Base-by-base conservation (phyloP, 2,329 filamentous ascomycete species). In the Mollisia scopiformis region DNA sequence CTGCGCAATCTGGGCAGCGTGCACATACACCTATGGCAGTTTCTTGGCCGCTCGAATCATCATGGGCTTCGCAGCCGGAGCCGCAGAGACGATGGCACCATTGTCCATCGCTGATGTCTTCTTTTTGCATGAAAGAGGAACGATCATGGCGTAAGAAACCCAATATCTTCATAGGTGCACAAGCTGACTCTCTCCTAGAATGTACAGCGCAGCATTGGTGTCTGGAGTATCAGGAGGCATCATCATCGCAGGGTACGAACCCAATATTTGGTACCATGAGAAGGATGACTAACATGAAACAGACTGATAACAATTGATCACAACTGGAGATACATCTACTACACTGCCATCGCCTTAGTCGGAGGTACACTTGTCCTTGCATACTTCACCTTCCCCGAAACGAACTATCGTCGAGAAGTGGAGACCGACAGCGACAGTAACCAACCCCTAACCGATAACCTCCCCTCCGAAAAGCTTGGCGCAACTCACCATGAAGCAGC, bases 101-200 rank as follows among this genome's bases (percentile, higher is more conserved):
- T 76, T 81, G 28, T 78, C 86, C 46, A 86, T 86, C 67, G 82
- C 84, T 2, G 84, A 87, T 67, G 80, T 86, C 27, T 84, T 84
- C 71, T 87, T 87, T 73, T 75, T 87, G 7, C 82, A 86, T 64
- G 83, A 86, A 55, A 77, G 85, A 58, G 85, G 85, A 8, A 81
- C 79, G 61, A 84, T 69, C 28, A 70, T 69, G 65, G 66, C 62
- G 65, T 67, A 55, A 61, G 62, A 62, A n/a, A 13, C 25, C 19
- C 11, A 43, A 16, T 57, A 35, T 14, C 25, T n/a, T 30, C 33
- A 27, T 13, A 31, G 50, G n/a, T 10, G 8, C 27, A 6, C 3
- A 30, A 21, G 25, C 47, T 51, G 14, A 30, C 14, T 16, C 31
- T 23, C 21, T 57, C 23, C 10, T 35, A 67, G 62, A 8, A 62